phyloP scores from a whole-genome alignment of 192 early-diverging fungal species.

The Mortierella hygrophila region DNA sequence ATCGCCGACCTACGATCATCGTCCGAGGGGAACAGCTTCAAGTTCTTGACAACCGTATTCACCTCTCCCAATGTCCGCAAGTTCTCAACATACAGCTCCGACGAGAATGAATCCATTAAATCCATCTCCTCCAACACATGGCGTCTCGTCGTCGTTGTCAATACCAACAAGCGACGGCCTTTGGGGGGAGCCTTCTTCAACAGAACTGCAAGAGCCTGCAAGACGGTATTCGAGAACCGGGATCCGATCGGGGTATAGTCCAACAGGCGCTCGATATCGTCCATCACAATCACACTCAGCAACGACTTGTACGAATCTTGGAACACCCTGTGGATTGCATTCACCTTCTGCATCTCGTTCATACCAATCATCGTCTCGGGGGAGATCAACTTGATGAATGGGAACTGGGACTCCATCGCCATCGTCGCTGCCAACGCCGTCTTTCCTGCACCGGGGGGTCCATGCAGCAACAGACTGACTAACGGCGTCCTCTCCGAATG shows the following conservation, averaged over 20 bases:
- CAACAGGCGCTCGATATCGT: conserved; percentile 90
- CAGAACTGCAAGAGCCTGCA: conserved; percentile 94
- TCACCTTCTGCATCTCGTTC: conserved; percentile 85
- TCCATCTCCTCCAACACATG: conserved; percentile 90
- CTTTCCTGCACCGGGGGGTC: conserved; percentile 89
- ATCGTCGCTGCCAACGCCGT: conserved; percentile 97
- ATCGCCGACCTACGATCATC: conserved; percentile 72
- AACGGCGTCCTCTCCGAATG: conserved; percentile 88
- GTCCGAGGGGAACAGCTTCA: conserved; percentile 76
- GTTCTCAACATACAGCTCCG: conserved; percentile 84
- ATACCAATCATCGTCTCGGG: conserved; percentile 97
- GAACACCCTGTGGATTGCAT: conserved; percentile 93
- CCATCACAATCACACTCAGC: conserved; percentile 93
- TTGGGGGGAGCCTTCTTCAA: conserved; percentile 93
- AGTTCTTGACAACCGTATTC: conserved; percentile 75
- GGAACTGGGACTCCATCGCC: conserved; percentile 90
- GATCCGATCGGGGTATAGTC: conserved; percentile 97
- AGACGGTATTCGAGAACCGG: conserved; percentile 91
- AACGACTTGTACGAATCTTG: conserved; percentile 98
- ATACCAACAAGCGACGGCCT: conserved; percentile 85
- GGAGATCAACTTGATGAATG: conserved; percentile 97
- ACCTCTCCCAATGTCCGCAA: conserved; percentile 80
- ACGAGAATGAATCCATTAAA: conserved; percentile 86
- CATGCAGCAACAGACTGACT: conserved; percentile 92
- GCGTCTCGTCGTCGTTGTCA: conserved; percentile 89